These are phyloP conservation scores for Fraxinus pennsylvanica DNA, from an alignment of 257 asterid species.

Conservation along the genomic window DNA sequence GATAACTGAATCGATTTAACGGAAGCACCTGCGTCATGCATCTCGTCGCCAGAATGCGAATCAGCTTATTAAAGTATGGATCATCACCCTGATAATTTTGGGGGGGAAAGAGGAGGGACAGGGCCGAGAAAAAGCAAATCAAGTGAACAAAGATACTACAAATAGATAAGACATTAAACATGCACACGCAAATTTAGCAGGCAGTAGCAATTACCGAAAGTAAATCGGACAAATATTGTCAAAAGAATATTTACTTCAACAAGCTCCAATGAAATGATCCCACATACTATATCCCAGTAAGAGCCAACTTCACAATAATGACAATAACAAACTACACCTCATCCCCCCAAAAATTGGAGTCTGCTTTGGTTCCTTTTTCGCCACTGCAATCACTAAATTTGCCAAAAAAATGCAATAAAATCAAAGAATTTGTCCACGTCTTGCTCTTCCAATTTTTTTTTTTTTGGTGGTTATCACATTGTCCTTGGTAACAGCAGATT, in stretches of 20 bases:
- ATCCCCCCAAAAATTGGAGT: neutral
- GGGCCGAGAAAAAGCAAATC: neutral
- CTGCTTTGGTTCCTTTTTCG: neutral
- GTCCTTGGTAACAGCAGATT: neutral
- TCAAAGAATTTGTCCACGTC: neutral
- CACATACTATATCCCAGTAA: neutral
- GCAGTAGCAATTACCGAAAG: neutral
- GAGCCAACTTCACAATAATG: neutral
- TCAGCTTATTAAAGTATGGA: conserved; percentile 93
- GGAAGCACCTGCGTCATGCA: conserved; percentile 96
- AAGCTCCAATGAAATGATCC: neutral
- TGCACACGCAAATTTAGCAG: conserved; percentile 4
- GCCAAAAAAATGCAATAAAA: neutral
- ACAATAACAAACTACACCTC: neutral
- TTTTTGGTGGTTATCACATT: neutral
- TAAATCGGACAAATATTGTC: neutral
- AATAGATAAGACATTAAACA: neutral
- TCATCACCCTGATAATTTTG: conserved; percentile 62
- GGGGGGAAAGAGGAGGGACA: conserved; percentile 6
- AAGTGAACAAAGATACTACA: conserved; percentile 19
- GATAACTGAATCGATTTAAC: conserved; percentile 12
- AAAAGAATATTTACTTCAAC: neutral
- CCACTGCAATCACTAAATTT: neutral
- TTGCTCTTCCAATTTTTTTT: neutral
- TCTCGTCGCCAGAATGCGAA: conserved; percentile 96